These are phyloP conservation scores for Sclerotinia glacialis DNA, from an alignment of 2,329 filamentous ascomycete genomes.

Conservation along the genomic window DNA sequence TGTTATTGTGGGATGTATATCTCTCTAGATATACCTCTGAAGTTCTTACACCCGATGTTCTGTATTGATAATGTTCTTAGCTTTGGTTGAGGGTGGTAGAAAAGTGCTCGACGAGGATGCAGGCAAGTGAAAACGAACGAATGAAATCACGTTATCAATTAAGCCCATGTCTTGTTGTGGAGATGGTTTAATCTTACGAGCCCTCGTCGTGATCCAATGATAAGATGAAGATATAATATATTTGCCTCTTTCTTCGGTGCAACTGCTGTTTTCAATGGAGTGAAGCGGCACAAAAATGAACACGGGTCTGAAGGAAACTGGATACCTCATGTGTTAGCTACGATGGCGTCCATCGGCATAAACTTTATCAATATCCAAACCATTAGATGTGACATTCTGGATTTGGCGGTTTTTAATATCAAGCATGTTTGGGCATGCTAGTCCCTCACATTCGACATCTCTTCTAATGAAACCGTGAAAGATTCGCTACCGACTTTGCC, in stretches of 20 bases:
- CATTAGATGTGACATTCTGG: neutral
- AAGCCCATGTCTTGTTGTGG: constrained; percentile 2
- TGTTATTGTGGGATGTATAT: neutral
- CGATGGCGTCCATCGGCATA: neutral
- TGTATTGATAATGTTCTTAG: neutral
- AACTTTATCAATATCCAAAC: neutral
- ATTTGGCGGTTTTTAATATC: neutral
- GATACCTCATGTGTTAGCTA: neutral
- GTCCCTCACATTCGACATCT: neutral
- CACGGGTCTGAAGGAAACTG: neutral
- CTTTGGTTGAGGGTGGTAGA: neutral
- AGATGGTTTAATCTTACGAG: constrained; percentile 17
- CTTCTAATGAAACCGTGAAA: neutral
- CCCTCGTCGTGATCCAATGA: neutral
- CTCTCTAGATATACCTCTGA: neutral
- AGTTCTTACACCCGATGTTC: neutral
- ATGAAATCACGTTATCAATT: constrained; percentile 5
- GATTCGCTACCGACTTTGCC: neutral
- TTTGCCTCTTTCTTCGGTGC: neutral
- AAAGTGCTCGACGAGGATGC: neutral
- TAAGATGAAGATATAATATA: constrained; percentile 17
- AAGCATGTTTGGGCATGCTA: neutral
- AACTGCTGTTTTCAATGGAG: neutral
- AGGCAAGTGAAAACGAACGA: constrained; percentile 11
- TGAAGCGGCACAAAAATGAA: neutral